Evolutionary conservation across 2,329 filamentous ascomycete species (phyloP).

Genomic region (Fusarium denticulatum): DNA sequence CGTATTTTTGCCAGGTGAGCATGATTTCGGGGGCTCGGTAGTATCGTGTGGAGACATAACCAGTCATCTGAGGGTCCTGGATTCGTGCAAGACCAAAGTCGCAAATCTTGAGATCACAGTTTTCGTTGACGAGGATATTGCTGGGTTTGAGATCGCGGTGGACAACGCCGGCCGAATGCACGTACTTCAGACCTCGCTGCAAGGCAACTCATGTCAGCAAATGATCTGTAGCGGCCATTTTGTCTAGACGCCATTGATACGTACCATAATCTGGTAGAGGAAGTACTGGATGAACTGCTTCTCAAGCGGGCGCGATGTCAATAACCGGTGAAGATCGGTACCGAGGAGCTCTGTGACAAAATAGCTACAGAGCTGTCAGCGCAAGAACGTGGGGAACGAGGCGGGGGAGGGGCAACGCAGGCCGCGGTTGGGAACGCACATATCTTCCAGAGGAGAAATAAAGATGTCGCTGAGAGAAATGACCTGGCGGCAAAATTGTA

Average conservation of each 20-base stretch:
- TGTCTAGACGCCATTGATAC: constrained; percentile 44
- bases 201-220: constrained; percentile 17
- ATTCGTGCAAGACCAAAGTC: constrained; percentile 98
- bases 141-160: constrained; percentile 98
- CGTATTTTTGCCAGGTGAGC: constrained; percentile 99
- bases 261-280: constrained; percentile 96
- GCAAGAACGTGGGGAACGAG: constrained; percentile 11
- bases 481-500: constrained; percentile 64
- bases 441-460: constrained; percentile 98
- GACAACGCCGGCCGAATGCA: constrained; percentile 97
- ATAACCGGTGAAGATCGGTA: constrained; percentile 92
- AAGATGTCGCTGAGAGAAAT: constrained; percentile 99
- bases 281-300: constrained; percentile 99
- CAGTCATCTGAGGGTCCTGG: constrained; percentile 99
- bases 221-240: background rate
- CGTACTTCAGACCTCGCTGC: constrained; percentile 97
- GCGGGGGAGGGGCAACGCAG: constrained; percentile 10
- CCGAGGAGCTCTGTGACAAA: constrained; percentile 98
- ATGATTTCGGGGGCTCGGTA: constrained; percentile 99
- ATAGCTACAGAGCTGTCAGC: constrained; percentile 69
- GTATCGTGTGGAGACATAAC: constrained; percentile 98
- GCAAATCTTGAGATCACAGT: constrained; percentile 99
- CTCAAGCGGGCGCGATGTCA: constrained; percentile 95
- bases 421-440: constrained; percentile 67
- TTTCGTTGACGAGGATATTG: constrained; percentile 99